These are phyloP conservation scores for Plasmodium gonderi DNA, from an alignment of 169 alveolate species.

Conservation along the genomic window DNA sequence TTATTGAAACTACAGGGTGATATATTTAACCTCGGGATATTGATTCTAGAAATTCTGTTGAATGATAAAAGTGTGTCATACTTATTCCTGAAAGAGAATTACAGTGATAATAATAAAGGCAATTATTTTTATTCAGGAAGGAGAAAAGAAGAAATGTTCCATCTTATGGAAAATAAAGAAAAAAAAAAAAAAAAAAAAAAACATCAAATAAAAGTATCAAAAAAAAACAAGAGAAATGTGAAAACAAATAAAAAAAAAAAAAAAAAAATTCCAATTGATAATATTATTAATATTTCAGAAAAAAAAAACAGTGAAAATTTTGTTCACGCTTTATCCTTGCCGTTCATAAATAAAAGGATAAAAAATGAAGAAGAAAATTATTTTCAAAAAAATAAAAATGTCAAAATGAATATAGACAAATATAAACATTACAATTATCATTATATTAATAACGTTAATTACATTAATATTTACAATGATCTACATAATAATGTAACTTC, in stretches of 20 bases:
- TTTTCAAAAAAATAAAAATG: constrained; percentile 41
- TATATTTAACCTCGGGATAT: constrained; percentile 41
- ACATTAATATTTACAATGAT: constrained; percentile 57
- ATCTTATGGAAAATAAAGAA: neutral
- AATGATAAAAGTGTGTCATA: constrained; percentile 18
- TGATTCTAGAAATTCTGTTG: constrained; percentile 27
- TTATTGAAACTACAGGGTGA: constrained; percentile 26
- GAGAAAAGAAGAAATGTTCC: constrained; percentile 2
- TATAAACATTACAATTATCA: constrained; percentile 56
- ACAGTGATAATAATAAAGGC: neutral
- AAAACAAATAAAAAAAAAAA: neutral
- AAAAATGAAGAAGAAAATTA: constrained; percentile 42
- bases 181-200: neutral
- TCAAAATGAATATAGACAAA: constrained; percentile 55
- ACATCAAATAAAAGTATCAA: neutral
- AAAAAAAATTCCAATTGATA: neutral
- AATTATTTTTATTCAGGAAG: constrained; percentile 34
- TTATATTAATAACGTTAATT: constrained; percentile 49
- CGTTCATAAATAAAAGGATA: constrained; percentile 31
- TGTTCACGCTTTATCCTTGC: constrained; percentile 55
- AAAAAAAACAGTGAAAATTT: constrained; percentile 23
- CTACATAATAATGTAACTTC: constrained; percentile 32
- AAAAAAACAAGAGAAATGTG: neutral
- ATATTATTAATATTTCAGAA: neutral
- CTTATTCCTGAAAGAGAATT: constrained; percentile 18